Evolutionary conservation across 2,329 filamentous ascomycete genomes (phyloP).

Genomic region (Cladophialophora bantiana): DNA sequence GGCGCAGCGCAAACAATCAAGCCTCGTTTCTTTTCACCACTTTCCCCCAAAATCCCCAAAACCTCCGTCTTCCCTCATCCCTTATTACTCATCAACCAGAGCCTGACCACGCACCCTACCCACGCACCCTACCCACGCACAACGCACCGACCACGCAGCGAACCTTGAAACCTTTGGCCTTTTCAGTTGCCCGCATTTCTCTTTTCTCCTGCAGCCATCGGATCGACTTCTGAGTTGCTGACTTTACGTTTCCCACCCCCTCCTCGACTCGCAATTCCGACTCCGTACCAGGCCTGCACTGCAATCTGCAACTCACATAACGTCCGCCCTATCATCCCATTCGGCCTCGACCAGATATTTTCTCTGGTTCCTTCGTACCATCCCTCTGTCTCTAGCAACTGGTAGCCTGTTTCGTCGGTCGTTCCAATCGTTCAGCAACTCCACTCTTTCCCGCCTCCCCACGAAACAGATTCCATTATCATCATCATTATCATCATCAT

Average conservation of each 20-base stretch:
- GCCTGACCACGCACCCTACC: slow-evolving; percentile 11
- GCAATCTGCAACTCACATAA: slow-evolving; percentile 11
- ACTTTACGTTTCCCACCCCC: slow-evolving; percentile 12
- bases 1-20: background rate
- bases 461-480: slow-evolving; percentile 19
- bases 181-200: slow-evolving; percentile 8
- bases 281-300: background rate
- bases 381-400: background rate
- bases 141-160: background rate
- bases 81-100: slow-evolving; percentile 30
- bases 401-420: slow-evolving; percentile 9
- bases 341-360: slow-evolving; percentile 3
- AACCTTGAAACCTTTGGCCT: background rate
- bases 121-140: background rate
- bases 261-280: background rate
- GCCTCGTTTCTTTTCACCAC: background rate
- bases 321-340: slow-evolving; percentile 2
- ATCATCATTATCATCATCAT: slow-evolving; percentile 15
- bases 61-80: background rate
- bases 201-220: background rate
- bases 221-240: slow-evolving; percentile 1
- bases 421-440: slow-evolving; percentile 13
- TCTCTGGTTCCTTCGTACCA: slow-evolving; percentile 5
- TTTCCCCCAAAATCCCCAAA: background rate
- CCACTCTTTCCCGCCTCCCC: slow-evolving; percentile 4